Percentiles rank a stretch among this genome's conserved stretches.
Evolutionary conservation across 2,329 filamentous ascomycete species (phyloP).

Genomic region (Colletotrichum simmondsii): DNA sequence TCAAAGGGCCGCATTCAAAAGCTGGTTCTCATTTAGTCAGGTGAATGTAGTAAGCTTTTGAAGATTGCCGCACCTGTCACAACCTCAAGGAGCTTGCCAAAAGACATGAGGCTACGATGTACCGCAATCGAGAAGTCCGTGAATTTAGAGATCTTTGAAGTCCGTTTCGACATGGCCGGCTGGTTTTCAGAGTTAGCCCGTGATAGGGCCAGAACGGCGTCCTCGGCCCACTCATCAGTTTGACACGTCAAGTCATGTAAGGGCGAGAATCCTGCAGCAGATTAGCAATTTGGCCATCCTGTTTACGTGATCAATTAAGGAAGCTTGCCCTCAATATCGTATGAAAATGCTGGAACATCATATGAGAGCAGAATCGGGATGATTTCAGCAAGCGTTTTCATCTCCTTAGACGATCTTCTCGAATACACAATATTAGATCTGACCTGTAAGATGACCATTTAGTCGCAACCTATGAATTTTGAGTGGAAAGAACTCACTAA

Average conservation of each 20-base stretch:
- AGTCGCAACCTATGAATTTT: fast-evolving
- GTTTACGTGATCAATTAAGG: fast-evolving
- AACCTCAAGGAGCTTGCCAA: neutral
- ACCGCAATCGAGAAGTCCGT: neutral
- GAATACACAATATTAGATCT: too few species aligned
- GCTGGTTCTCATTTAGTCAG: too few species aligned
- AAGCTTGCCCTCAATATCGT: neutral
- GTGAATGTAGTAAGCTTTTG: too few species aligned
- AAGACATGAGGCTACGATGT: neutral
- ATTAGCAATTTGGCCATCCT: fast-evolving
- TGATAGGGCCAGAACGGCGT: neutral
- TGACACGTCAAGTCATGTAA: neutral
- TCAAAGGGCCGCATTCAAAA: neutral
- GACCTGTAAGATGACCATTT: neutral
- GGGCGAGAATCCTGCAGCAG: neutral
- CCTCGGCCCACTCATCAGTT: fast-evolving
- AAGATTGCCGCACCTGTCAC: neutral
- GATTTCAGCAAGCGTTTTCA: neutral
- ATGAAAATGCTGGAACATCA: neutral
- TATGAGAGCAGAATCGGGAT: neutral
- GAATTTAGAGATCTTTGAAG: too few species aligned
- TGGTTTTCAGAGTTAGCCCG: neutral
- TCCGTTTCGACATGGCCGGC: neutral
- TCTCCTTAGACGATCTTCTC: too few species aligned
- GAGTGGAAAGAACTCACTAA: fast-evolving